These are phyloP conservation scores for Solanum microdontum DNA, from an alignment of 257 asterid species.

Conservation along the genomic window DNA sequence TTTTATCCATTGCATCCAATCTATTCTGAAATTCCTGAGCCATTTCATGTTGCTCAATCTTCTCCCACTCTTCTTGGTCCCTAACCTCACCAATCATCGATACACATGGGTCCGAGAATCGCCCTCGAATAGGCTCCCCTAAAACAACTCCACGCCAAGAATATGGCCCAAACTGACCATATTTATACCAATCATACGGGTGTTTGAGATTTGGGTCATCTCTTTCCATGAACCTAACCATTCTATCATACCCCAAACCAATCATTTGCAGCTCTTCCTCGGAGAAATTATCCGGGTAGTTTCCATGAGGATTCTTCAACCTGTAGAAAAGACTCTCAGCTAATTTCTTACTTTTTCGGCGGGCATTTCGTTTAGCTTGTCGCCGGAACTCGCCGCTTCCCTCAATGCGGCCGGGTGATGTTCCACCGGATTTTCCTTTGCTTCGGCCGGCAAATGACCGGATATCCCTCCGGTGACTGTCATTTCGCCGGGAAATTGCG, in stretches of 20 bases:
- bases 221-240: conserved; percentile 83
- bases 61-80: conserved; percentile 92
- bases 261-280: conserved; percentile 92
- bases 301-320: conserved; percentile 74
- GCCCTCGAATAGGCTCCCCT: conserved; percentile 84
- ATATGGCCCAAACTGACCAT: conserved; percentile 91
- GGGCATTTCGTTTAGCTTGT: conserved; percentile 61
- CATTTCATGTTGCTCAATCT: conserved; percentile 87
- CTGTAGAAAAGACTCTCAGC: conserved; percentile 75
- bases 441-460: conserved; percentile 74
- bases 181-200: conserved; percentile 92
- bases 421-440: conserved; percentile 52
- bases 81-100: conserved; percentile 70
- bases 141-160: conserved; percentile 95
- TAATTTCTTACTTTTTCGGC: conserved; percentile 45
- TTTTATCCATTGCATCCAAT: conserved; percentile 50
- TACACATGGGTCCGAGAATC: conserved; percentile 65
- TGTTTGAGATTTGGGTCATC: conserved; percentile 93
- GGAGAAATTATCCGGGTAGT: conserved; percentile 66
- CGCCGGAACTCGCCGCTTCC: conserved; percentile 68
- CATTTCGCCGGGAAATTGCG: conserved; percentile 13
- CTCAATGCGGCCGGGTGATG: conserved; percentile 60
- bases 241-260: conserved; percentile 83
- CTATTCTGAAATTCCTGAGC: conserved; percentile 51
- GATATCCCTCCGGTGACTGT: conserved; percentile 29